phyloP scores from a whole-genome alignment of 2,329 filamentous ascomycete genomes.

The Apiospora rasikravindrae region DNA sequence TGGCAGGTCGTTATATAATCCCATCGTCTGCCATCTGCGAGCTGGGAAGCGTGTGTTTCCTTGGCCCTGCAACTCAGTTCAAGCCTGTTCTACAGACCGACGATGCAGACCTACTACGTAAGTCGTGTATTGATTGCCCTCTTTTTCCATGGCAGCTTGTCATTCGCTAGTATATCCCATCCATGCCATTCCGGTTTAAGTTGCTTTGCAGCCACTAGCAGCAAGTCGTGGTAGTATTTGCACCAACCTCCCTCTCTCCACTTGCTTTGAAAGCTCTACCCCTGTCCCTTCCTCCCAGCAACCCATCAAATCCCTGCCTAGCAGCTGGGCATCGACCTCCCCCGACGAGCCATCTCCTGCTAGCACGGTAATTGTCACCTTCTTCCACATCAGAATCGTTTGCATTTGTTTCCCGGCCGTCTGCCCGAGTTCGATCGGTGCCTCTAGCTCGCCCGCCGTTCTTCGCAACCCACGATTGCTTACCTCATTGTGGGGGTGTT shows the following conservation, averaged over 20 bases:
- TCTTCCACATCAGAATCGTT: not conserved
- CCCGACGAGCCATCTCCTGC: not conserved
- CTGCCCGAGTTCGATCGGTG: not conserved
- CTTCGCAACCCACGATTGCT: not conserved
- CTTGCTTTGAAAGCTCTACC: not conserved
- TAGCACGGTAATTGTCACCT: not conserved
- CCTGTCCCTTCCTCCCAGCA: not conserved
- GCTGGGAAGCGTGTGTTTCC: not conserved
- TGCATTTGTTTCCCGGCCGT: not conserved
- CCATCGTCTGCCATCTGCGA: not conserved
- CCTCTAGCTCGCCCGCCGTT: not conserved
- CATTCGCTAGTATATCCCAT: conserved; percentile 8
- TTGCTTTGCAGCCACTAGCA: conserved; percentile 1
- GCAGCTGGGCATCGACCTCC: conserved; percentile 7
- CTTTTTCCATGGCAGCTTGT: conserved; percentile 4
- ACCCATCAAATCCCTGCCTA: not conserved
- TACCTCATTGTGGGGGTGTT: conserved; percentile 4
- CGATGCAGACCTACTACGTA: conserved; percentile 13
- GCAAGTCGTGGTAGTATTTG: not conserved
- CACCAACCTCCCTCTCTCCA: not conserved
- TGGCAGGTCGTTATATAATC: conserved; percentile 8
- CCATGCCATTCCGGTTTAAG: not conserved
- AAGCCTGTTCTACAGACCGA: conserved; percentile 17
- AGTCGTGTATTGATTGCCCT: conserved; percentile 13
- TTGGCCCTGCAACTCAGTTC: conserved; percentile 1